A percentile compares a stretch with the other conserved stretches of the same genome.
phyloP scores from a whole-genome alignment of 108 stramenopile species.

The Craspedostauros australis region DNA sequence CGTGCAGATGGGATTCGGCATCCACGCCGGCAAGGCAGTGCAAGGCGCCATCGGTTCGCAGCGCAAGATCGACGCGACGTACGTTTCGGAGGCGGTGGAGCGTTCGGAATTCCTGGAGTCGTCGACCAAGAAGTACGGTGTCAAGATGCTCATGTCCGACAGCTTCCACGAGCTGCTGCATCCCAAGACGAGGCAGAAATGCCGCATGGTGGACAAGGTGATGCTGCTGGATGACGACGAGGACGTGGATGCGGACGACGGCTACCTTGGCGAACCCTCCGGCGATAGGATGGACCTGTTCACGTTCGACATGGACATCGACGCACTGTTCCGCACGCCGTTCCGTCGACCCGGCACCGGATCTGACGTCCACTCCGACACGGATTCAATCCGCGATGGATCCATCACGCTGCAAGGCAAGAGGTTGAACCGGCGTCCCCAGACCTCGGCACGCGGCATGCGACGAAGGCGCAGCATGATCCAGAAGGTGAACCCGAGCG shows the following conservation, averaged over 20 bases:
- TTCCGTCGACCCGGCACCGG: too few relatives aligned
- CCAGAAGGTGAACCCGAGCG: too few relatives aligned
- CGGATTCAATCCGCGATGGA: too few relatives aligned
- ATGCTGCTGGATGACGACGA: constrained; percentile 44
- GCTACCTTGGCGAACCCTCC: constrained; percentile 10
- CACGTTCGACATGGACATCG: constrained; percentile 72
- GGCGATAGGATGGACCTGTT: constrained; percentile 55
- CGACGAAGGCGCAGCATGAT: too few relatives aligned
- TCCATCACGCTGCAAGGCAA: too few relatives aligned
- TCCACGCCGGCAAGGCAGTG: constrained; percentile 89
- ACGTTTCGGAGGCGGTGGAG: constrained; percentile 83
- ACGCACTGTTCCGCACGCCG: constrained; percentile 51
- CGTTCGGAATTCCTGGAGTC: constrained; percentile 80
- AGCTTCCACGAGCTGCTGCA: constrained; percentile 62
- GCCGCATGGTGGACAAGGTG: constrained; percentile 63
- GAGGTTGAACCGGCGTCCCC: too few relatives aligned
- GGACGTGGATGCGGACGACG: constrained; percentile 21
- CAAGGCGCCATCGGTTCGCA: constrained; percentile 91
- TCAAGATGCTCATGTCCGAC: constrained; percentile 79
- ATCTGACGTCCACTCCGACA: too few relatives aligned
- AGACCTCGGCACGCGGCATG: too few relatives aligned
- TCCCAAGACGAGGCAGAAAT: constrained; percentile 38
- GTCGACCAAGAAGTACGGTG: constrained; percentile 78
- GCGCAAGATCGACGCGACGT: constrained; percentile 89
- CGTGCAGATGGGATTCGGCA: constrained; percentile 82